These are phyloP conservation scores for Tephrocybe sp. DNA, from an alignment of 768 basidiomycete genomes.

Conservation along the genomic window DNA sequence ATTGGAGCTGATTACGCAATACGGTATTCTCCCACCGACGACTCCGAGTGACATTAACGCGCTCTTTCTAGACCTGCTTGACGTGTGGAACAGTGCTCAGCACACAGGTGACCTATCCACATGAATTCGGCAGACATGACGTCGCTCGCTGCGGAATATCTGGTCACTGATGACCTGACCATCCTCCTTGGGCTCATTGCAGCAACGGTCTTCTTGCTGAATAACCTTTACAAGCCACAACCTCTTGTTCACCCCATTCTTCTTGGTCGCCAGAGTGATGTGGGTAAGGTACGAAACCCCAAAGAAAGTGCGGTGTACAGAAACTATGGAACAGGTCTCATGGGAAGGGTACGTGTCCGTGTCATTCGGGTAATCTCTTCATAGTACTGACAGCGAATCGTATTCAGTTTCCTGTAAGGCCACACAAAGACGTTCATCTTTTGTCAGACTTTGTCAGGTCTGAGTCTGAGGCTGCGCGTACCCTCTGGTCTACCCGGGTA, in stretches of 20 bases:
- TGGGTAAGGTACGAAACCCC: conserved; percentile 74
- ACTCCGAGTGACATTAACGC: background rate
- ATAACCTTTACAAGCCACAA: conserved; percentile 77
- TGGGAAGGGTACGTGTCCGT: conserved; percentile 64
- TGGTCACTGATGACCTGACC: conserved; percentile 78
- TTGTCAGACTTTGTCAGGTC: conserved; percentile 64
- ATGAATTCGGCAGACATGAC: conserved; percentile 7
- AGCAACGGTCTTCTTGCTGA: conserved; percentile 72
- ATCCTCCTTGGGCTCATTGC: conserved; percentile 73
- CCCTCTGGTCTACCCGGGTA: conserved; percentile 80
- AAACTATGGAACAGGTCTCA: conserved; percentile 83
- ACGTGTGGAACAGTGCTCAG: background rate
- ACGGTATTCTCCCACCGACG: conserved; percentile 5
- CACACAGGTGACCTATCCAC: background rate
- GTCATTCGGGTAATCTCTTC: background rate
- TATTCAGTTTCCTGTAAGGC: conserved; percentile 67
- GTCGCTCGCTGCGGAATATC: conserved; percentile 47
- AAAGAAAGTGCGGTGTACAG: conserved; percentile 87
- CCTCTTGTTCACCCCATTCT: conserved; percentile 92
- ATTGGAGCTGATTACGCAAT: conserved; percentile 15
- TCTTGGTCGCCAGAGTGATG: conserved; percentile 89
- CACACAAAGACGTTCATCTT: conserved; percentile 67
- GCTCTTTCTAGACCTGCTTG: background rate
- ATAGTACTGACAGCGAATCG: background rate
- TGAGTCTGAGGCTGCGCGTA: conserved; percentile 64